These are phyloP conservation scores for Effrenium voratum DNA, from an alignment of 73 alveolate species.

Conservation along the genomic window DNA sequence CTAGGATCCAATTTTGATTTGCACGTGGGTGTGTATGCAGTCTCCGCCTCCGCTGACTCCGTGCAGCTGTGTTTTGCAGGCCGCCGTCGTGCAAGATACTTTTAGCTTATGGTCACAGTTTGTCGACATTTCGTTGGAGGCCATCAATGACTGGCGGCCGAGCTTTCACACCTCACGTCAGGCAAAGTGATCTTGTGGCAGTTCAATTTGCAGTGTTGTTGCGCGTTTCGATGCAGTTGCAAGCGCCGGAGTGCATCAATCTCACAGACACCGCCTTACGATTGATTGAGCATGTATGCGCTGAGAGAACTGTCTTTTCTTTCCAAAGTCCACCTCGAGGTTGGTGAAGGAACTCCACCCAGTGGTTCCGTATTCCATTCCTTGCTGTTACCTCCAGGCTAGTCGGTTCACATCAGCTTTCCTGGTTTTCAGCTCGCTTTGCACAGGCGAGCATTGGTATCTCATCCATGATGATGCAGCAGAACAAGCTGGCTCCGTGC, in stretches of 20 bases:
- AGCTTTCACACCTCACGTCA: neutral
- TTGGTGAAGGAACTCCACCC: constrained; percentile 55
- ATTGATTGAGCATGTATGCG: neutral
- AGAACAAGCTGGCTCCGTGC: constrained; percentile 86
- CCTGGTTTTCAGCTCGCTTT: neutral
- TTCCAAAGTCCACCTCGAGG: neutral
- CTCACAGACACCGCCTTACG: constrained; percentile 30
- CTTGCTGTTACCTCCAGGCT: constrained; percentile 65
- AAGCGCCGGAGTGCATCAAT: constrained; percentile 52
- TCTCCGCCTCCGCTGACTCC: constrained; percentile 66
- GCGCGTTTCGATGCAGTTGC: neutral
- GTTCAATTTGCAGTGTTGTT: neutral
- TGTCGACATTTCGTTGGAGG: neutral
- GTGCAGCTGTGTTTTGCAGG: constrained; percentile 82
- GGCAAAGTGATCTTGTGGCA: neutral
- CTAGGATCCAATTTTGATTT: neutral
- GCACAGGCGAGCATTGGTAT: constrained; percentile 77
- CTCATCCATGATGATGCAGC: constrained; percentile 74
- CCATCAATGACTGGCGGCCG: constrained; percentile 65
- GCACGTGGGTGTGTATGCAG: neutral
- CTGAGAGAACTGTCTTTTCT: neutral
- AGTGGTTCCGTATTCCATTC: constrained; percentile 39
- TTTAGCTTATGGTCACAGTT: neutral
- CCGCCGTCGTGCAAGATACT: neutral
- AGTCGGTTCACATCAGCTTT: neutral